phyloP scores from a whole-genome alignment of 257 asterid genomes.

The Solanum lignicaule region DNA sequence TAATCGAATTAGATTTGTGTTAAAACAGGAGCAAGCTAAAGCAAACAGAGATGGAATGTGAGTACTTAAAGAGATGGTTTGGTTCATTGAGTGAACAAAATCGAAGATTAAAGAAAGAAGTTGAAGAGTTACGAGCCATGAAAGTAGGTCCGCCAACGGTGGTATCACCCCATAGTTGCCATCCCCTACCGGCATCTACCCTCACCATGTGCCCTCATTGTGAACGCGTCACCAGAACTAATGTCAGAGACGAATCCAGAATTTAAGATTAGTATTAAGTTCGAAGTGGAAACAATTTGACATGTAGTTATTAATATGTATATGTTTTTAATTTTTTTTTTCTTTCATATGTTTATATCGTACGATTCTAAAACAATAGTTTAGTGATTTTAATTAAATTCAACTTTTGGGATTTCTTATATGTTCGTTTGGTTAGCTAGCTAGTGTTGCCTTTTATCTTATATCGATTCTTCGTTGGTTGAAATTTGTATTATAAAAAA shows the following conservation, averaged over 20 bases:
- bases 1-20: background rate
- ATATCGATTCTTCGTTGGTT: background rate
- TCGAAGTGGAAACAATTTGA: background rate
- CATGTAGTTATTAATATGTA: background rate
- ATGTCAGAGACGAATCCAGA: background rate
- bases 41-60: slow-evolving; percentile 78
- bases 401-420: background rate
- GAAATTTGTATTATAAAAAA: background rate
- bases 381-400: background rate
- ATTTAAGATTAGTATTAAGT: background rate
- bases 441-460: background rate
- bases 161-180: slow-evolving; percentile 17
- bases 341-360: background rate
- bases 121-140: slow-evolving; percentile 50
- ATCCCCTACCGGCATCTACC: slow-evolving; percentile 37
- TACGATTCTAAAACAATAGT: background rate
- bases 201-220: slow-evolving; percentile 80
- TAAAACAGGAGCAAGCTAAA: slow-evolving; percentile 61
- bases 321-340: background rate
- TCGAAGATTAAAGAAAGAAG: slow-evolving; percentile 45
- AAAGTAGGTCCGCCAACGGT: slow-evolving; percentile 25
- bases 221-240: slow-evolving; percentile 37
- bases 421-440: background rate
- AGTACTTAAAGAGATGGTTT: slow-evolving; percentile 63
- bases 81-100: slow-evolving; percentile 62